Percentiles rank a stretch among this genome's conserved stretches.
phyloP scores from a whole-genome alignment of 768 basidiomycete species.

The Hirschioporus abietinus region DNA sequence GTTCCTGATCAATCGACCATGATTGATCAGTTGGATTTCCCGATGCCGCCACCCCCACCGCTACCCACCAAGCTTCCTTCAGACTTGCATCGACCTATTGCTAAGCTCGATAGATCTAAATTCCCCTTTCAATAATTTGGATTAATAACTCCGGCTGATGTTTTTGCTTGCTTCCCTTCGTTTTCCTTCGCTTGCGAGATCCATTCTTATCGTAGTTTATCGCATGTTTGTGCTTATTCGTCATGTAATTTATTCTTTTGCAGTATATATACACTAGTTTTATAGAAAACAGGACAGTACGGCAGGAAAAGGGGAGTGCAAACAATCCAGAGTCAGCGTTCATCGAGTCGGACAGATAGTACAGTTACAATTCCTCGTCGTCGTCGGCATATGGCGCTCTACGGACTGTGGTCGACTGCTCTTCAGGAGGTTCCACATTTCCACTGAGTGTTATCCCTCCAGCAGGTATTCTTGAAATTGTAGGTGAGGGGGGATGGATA shows the following conservation, averaged over 20 bases:
- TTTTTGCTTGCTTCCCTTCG: not conserved
- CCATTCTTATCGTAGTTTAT: not conserved
- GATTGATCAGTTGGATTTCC: constrained; percentile 8
- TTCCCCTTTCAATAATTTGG: constrained; percentile 21
- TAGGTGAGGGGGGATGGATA: constrained; percentile 3
- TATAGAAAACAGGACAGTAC: not conserved
- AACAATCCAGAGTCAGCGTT: no score
- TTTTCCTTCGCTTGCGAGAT: not conserved
- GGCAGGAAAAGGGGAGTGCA: no score
- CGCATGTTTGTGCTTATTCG: not conserved
- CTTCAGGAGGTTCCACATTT: constrained; percentile 4
- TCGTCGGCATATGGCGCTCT: constrained; percentile 20
- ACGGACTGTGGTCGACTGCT: constrained; percentile 10
- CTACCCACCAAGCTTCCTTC: constrained; percentile 22
- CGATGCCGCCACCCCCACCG: constrained; percentile 29
- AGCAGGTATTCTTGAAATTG: not conserved
- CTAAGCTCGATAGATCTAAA: constrained; percentile 25
- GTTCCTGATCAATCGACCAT: constrained; percentile 9
- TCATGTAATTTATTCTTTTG: not conserved
- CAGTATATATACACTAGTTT: not conserved
- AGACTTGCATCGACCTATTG: constrained; percentile 15
- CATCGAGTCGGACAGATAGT: no score
- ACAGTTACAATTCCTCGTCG: constrained; percentile 6
- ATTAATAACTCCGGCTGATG: not conserved
- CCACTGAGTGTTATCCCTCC: constrained; percentile 1